Conservation (phyloP, 2,329 filamentous ascomycete genomes). For the Botrytis pseudocinerea region DNA sequence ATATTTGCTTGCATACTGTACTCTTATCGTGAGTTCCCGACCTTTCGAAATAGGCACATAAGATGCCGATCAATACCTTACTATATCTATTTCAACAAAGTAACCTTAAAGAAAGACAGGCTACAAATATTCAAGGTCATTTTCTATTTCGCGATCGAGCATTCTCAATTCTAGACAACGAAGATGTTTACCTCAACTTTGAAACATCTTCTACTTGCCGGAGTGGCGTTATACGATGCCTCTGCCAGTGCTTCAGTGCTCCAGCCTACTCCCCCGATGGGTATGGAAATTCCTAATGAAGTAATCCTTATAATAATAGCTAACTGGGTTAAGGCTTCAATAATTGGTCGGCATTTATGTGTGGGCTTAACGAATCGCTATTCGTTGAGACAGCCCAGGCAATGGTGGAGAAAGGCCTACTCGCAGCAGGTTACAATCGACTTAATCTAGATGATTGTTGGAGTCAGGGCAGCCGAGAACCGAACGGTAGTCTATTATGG, state of each 20-base stretch:
- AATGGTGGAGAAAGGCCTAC: constrained; percentile 51
- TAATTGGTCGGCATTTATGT: constrained; percentile 52
- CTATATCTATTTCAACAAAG: not conserved
- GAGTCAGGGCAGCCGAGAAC: constrained; percentile 48
- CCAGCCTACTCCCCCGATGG: constrained; percentile 50
- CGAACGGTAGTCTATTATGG: constrained; percentile 47
- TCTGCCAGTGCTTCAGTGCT: constrained; percentile 29
- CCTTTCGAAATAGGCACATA: not conserved
- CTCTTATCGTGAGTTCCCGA: not conserved
- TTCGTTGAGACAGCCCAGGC: constrained; percentile 50
- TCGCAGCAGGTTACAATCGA: constrained; percentile 55
- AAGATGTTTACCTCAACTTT: not conserved
- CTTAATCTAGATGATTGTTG: constrained; percentile 66
- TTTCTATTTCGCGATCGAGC: not conserved
- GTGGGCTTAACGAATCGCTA: constrained; percentile 50
- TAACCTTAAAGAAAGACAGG: not conserved
- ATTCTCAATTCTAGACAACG: not conserved
- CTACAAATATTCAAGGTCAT: not conserved
- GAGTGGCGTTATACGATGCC: constrained; percentile 13
- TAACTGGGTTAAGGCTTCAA: constrained; percentile 44
- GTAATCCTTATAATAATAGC: not conserved
- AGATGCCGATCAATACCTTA: not conserved
- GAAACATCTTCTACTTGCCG: not conserved
- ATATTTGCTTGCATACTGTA: not conserved
- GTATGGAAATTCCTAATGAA: constrained; percentile 20